Conservation (phyloP, 192 early-diverging fungal species). For the Podila epicladia region DNA sequence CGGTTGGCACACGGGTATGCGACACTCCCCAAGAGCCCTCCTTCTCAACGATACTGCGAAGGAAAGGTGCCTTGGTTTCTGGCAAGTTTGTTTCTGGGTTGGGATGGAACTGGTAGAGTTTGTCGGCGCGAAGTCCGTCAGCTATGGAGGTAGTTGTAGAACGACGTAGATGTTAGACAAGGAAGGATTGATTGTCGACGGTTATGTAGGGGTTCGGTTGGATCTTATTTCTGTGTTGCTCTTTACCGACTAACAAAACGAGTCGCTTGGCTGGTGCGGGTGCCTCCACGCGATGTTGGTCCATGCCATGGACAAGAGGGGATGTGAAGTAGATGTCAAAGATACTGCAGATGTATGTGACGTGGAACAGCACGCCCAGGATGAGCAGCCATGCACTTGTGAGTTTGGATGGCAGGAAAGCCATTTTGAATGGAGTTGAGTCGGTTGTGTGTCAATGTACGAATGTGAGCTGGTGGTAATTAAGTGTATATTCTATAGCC, state of each 20-base stretch:
- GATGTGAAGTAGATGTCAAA: conserved; percentile 99
- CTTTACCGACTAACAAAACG: conserved; percentile 84
- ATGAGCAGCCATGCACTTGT: conserved; percentile 67
- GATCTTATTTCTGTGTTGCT: too few relatives aligned
- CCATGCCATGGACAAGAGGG: conserved; percentile 97
- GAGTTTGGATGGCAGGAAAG: conserved; percentile 37
- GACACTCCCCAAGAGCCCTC: conserved; percentile 84
- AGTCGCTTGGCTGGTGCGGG: conserved; percentile 86
- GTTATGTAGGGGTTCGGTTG: neutral
- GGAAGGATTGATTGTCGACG: neutral
- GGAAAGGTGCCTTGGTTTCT: conserved; percentile 65
- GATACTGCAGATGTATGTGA: conserved; percentile 90
- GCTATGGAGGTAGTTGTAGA: conserved; percentile 56
- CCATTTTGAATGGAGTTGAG: conserved; percentile 19
- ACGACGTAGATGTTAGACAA: neutral
- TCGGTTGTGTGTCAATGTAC: neutral
- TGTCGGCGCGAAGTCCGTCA: conserved; percentile 94
- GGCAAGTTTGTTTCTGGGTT: conserved; percentile 52
- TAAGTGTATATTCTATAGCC: neutral
- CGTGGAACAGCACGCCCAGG: conserved; percentile 90
- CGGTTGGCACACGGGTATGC: conserved; percentile 95
- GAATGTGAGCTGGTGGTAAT: neutral
- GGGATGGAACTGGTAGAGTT: conserved; percentile 82
- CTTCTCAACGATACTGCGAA: conserved; percentile 65
- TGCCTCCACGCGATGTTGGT: conserved; percentile 74